Evolutionary conservation across 352 stramenopile species (phyloP).

Genomic region (Phytopythium boreale): DNA sequence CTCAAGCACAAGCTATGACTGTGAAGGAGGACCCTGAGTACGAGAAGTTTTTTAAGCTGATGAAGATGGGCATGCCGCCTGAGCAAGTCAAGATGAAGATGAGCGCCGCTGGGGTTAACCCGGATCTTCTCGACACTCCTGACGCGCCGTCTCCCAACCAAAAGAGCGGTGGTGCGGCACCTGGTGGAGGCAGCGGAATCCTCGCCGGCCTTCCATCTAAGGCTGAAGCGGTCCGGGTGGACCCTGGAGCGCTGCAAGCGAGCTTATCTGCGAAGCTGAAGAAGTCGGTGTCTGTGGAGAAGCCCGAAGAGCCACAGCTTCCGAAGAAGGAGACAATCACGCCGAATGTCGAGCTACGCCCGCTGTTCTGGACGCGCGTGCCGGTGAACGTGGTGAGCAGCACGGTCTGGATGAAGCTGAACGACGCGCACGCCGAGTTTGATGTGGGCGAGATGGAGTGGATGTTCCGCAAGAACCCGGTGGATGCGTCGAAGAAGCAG

Average conservation of each 20-base stretch:
- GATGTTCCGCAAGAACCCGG: conserved; percentile 86
- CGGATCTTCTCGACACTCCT: conserved; percentile 59
- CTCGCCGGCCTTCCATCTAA: conserved; percentile 57
- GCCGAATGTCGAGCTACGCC: conserved; percentile 83
- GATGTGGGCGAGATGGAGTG: conserved; percentile 86
- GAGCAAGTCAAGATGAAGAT: conserved; percentile 95
- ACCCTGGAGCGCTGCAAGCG: conserved; percentile 55
- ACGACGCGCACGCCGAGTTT: conserved; percentile 60
- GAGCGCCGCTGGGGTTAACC: conserved; percentile 66
- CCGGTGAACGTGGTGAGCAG: conserved; percentile 85
- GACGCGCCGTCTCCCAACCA: conserved; percentile 73
- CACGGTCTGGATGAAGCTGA: conserved; percentile 85
- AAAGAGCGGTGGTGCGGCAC: conserved; percentile 18
- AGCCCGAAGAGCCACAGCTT: conserved; percentile 59
- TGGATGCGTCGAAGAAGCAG: conserved; percentile 58
- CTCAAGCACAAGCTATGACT: conserved; percentile 34
- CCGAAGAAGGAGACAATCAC: conserved; percentile 88
- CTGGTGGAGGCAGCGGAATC: conserved; percentile 20
- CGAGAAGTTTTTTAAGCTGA: conserved; percentile 96
- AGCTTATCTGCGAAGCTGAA: conserved; percentile 54
- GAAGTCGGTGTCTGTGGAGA: conserved; percentile 38
- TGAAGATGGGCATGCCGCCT: conserved; percentile 86
- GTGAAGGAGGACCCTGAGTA: conserved; percentile 92
- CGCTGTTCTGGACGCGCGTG: conserved; percentile 88
- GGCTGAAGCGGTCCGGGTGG: conserved; percentile 66